Evolutionary conservation across 805 yeast species (phyloP), one percentile per base, ranked within the genome.

Genomic region (Lachancea sp.): DNA sequence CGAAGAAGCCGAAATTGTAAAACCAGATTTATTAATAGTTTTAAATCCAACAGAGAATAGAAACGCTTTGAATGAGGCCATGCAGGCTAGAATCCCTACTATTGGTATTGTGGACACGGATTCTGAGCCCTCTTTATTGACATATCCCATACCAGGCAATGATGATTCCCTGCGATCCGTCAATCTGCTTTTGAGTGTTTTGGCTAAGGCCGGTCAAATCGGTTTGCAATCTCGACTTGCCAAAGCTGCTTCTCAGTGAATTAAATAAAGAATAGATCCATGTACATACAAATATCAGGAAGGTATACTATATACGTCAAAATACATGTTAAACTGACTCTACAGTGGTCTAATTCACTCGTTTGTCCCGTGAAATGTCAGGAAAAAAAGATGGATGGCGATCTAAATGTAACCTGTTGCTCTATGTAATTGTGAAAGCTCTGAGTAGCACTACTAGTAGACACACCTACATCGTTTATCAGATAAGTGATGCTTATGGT

Each of bases 111-210:
- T 92, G 47, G 98, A 92, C 65, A 89, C 97, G 17, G 90, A 92
- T 63, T 79, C 83, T 60, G 96, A 92, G 58, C 95, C 97, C 7
- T 75, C 84, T 12, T 67, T 83, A 51, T 84, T 90, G 40, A 87
- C 96, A 1, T 92, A 92, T 58, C 95, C 97, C 38, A 84, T 92
- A 50, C 97, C 97, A 13, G 95, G 95, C 47, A 92, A 92, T 60
- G 97, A 92, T 61, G 97, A 89, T 60, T 82, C 95, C 6, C 67
- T 78, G 43, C 76, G 98, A 61, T 75, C 95, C 6, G 78, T 83
- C 8, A 81, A 85, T 48, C 69, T 92, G 49, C 74, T 92, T 51
- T 67, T 78, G 40, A 97, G 97, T 44, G 80, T 89, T 15, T 70
- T 92, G 46, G 80, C 92, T 17, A 80, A 74, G 56, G 89, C 97